These are phyloP conservation scores for Pythium brachiatum DNA, from an alignment of 352 stramenopile species.

Conservation along the genomic window DNA sequence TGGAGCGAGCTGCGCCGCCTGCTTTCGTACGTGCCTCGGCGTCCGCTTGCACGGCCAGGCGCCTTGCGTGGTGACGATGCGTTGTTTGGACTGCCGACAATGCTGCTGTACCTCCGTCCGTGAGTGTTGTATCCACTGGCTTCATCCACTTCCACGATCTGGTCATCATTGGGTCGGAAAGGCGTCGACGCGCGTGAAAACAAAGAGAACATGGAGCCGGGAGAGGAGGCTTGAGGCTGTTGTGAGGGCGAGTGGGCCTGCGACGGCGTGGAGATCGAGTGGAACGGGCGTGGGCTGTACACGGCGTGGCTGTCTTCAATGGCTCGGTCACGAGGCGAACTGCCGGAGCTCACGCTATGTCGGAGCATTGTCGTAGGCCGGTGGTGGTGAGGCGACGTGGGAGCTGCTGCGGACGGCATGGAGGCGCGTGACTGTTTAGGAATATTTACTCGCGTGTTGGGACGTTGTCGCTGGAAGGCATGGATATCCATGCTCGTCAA, in stretches of 20 bases:
- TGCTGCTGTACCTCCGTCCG: slow-evolving; percentile 15
- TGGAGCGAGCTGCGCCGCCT: slow-evolving; percentile 18
- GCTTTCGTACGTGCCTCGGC: slow-evolving; percentile 4
- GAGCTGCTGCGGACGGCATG: background rate
- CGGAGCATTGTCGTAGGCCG: background rate
- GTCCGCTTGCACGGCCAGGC: background rate
- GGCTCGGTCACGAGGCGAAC: background rate
- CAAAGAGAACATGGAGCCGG: slow-evolving; percentile 8
- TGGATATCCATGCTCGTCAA: background rate
- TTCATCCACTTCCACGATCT: slow-evolving; percentile 22
- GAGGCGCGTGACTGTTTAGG: background rate
- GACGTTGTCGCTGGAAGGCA: background rate
- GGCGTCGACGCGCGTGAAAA: slow-evolving; percentile 15
- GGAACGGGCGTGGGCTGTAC: slow-evolving; percentile 18
- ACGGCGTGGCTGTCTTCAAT: slow-evolving; percentile 6
- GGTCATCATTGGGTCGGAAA: slow-evolving; percentile 10
- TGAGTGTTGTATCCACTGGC: slow-evolving; percentile 12
- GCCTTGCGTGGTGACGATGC: background rate
- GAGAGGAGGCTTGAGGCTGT: slow-evolving; percentile 37
- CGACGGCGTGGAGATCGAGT: slow-evolving; percentile 13
- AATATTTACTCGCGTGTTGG: background rate
- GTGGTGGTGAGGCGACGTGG: background rate
- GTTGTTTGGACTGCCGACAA: slow-evolving; percentile 5
- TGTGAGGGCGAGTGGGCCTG: background rate
- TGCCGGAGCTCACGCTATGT: background rate